phyloP scores from a whole-genome alignment of 2,329 filamentous ascomycete genomes.

The Scedosporium minutisporum region DNA sequence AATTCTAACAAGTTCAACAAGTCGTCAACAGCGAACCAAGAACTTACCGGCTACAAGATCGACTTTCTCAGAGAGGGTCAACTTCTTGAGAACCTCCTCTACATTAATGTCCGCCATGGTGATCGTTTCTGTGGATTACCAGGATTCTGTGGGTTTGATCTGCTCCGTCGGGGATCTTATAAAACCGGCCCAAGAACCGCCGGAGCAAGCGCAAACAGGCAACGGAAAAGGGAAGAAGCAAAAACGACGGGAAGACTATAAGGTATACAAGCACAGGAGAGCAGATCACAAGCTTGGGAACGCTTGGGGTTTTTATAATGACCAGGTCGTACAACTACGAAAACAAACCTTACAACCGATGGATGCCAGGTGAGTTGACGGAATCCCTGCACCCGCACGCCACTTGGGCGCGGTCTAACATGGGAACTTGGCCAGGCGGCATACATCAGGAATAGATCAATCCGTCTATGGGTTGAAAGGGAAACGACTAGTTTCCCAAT shows the following conservation, averaged over 20 bases:
- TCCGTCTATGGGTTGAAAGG: neutral
- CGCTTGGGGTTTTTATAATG: no score
- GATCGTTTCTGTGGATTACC: neutral
- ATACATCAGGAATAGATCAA: neutral
- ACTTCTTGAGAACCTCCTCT: constrained; percentile 43
- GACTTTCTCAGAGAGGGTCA: constrained; percentile 42
- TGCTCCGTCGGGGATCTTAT: no score
- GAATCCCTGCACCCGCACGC: neutral
- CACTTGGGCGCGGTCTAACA: neutral
- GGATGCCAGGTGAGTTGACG: no score
- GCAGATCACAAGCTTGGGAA: no score
- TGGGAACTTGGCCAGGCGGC: no score
- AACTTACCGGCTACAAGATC: constrained; percentile 39
- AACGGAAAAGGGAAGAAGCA: no score
- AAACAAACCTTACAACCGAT: no score
- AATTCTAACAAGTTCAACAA: neutral
- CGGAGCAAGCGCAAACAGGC: neutral
- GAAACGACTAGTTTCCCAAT: neutral
- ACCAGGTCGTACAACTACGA: no score
- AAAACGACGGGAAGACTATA: no score
- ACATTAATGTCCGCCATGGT: constrained; percentile 44
- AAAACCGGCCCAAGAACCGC: no score
- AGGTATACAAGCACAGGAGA: no score
- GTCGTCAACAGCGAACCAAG: neutral
- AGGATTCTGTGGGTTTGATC: no score